These are phyloP conservation scores for Anethum foeniculum DNA, from an alignment of 140 eudicot genomes.

Conservation along the genomic window DNA sequence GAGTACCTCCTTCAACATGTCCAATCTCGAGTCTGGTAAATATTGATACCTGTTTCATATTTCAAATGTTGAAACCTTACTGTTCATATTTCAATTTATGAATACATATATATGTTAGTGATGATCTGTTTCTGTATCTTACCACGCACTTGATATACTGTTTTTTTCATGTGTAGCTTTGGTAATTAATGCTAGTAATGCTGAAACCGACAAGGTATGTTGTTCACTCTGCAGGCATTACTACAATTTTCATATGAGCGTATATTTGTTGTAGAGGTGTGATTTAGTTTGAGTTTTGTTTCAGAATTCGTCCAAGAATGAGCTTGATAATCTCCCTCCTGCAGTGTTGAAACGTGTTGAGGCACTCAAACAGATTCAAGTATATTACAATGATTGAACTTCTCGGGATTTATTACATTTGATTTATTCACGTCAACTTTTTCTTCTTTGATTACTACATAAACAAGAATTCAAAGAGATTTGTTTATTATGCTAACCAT, in stretches of 20 bases:
- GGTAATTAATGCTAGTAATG: neutral
- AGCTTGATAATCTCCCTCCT: neutral
- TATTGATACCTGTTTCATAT: neutral
- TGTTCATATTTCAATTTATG: neutral
- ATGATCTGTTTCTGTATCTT: neutral
- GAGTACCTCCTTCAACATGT: neutral
- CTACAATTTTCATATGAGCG: neutral
- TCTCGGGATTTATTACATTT: too few relatives aligned
- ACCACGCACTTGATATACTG: neutral
- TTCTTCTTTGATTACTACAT: neutral
- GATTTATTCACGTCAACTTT: too few relatives aligned
- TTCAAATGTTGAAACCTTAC: too few relatives aligned
- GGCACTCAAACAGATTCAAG: neutral
- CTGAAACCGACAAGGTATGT: neutral
- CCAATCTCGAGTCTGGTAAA: neutral
- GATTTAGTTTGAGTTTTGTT: neutral
- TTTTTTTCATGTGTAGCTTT: neutral
- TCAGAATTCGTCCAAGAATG: neutral
- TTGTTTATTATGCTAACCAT: neutral
- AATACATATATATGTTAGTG: neutral
- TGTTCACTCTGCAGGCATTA: neutral
- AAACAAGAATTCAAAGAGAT: neutral
- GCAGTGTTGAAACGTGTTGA: neutral
- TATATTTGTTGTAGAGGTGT: neutral
- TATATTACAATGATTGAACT: too few relatives aligned